Evolutionary conservation across 331 rosid species (phyloP).

Genomic region (Dryas integrifolia): DNA sequence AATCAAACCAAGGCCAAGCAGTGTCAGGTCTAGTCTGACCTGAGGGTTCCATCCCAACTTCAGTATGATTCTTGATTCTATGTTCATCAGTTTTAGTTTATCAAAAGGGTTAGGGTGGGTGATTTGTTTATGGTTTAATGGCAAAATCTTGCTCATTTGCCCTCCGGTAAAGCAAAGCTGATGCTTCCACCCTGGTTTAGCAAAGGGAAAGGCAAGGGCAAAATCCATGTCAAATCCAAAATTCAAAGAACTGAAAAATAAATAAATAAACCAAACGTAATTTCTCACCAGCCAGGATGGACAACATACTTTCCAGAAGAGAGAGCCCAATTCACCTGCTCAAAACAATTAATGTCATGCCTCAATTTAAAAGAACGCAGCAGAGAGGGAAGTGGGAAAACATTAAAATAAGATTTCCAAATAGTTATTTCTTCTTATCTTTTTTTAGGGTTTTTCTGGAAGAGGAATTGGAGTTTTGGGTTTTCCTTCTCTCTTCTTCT

Average conservation of each 20-base stretch:
- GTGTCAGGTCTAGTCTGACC: conserved; percentile 25
- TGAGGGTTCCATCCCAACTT: conserved; percentile 35
- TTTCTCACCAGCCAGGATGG: conserved; percentile 88
- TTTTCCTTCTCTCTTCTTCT: background rate
- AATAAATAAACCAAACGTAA: background rate
- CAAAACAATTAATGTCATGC: conserved; percentile 28
- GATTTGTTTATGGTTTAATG: conserved; percentile 58
- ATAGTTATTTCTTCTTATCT: background rate
- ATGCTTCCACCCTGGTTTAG: conserved; percentile 95
- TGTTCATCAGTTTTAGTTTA: conserved; percentile 52
- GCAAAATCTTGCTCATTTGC: conserved; percentile 90
- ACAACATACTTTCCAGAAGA: conserved; percentile 74
- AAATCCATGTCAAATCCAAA: conserved; percentile 19
- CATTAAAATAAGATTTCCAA: background rate
- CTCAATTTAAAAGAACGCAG: background rate
- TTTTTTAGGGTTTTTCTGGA: background rate
- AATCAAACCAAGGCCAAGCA: conserved; percentile 19
- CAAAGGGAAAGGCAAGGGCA: background rate
- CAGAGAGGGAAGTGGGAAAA: background rate
- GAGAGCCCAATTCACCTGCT: conserved; percentile 94
- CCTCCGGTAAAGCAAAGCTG: conserved; percentile 97
- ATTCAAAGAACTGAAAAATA: background rate
- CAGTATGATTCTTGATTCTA: conserved; percentile 37
- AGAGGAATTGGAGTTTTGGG: background rate
- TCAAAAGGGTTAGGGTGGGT: conserved; percentile 35